These are phyloP conservation scores for Dendrobium officinale DNA, from an alignment of 106 monocot species.

Conservation along the genomic window DNA sequence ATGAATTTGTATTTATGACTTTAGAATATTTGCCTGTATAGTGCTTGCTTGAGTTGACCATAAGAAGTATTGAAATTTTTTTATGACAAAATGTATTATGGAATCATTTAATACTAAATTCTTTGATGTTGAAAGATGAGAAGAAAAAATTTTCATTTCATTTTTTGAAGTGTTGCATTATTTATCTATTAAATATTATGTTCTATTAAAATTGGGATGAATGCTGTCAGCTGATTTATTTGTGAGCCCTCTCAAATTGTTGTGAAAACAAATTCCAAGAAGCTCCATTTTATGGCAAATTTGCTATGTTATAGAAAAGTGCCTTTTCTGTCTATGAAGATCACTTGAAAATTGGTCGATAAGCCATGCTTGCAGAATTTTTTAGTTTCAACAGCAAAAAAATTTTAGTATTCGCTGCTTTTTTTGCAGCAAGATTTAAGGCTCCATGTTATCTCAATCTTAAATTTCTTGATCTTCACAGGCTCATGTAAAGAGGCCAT, in stretches of 20 bases:
- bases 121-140: background rate
- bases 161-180: background rate
- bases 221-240: background rate
- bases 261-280: background rate
- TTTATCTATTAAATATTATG: background rate
- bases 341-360: background rate
- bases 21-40: background rate
- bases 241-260: background rate
- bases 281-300: background rate
- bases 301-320: background rate
- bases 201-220: background rate
- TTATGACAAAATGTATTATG: background rate
- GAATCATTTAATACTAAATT: background rate
- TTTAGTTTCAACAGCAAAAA: background rate
- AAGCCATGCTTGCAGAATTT: background rate
- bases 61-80: background rate
- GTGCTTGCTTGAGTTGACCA: background rate
- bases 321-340: background rate
- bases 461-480: slow-evolving; percentile 13
- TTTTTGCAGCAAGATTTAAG: background rate
- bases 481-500: slow-evolving; percentile 91
- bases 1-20: background rate
- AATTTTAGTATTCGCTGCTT: background rate
- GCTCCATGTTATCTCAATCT: background rate
- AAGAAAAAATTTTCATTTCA: background rate